A percentile compares a stretch with the other conserved stretches of the same genome.
Evolutionary conservation across 331 rosid species (phyloP).

Genomic region (Rhamnella rubrinervis): DNA sequence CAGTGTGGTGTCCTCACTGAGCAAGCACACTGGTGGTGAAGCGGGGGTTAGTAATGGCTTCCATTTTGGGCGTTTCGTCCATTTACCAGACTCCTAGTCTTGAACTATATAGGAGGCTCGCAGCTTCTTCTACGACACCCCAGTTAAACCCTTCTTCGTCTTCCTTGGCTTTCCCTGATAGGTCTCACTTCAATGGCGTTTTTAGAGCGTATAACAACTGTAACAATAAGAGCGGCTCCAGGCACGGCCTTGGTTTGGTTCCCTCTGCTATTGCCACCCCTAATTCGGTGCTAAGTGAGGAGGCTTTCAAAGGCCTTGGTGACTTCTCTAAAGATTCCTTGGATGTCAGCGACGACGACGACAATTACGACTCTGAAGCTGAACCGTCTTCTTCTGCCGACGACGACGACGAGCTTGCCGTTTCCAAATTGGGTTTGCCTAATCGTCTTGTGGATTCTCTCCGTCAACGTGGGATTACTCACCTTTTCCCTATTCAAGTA

Average conservation of each 20-base stretch:
- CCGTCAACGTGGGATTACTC: constrained; percentile 66
- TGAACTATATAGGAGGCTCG: constrained; percentile 39
- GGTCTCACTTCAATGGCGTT: constrained; percentile 49
- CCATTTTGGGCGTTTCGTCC: constrained; percentile 67
- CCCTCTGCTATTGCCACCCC: constrained; percentile 86
- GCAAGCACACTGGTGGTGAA: neutral
- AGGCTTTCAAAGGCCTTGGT: constrained; percentile 74
- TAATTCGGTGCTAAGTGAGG: constrained; percentile 85
- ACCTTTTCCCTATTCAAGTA: constrained; percentile 93
- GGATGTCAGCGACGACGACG: constrained; percentile 27
- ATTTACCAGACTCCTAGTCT: constrained; percentile 50
- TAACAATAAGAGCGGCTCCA: constrained; percentile 9
- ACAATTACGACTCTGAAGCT: constrained; percentile 32
- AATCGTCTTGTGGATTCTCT: constrained; percentile 60
- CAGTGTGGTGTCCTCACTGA: neutral
- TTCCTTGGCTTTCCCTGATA: constrained; percentile 46
- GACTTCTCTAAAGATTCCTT: constrained; percentile 42
- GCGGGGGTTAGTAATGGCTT: constrained; percentile 43
- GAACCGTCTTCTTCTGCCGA: constrained; percentile 13
- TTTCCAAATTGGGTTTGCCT: constrained; percentile 72
- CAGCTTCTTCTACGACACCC: constrained; percentile 26
- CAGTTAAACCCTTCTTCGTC: constrained; percentile 24
- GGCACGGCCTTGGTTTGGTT: constrained; percentile 31
- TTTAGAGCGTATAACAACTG: constrained; percentile 42
- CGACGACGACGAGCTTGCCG: constrained; percentile 57